A percentile compares a stretch with the other conserved stretches of the same genome.
These are phyloP conservation scores for Barnettozyma vustinii DNA, from an alignment of 805 yeast genomes.

Conservation along the genomic window DNA sequence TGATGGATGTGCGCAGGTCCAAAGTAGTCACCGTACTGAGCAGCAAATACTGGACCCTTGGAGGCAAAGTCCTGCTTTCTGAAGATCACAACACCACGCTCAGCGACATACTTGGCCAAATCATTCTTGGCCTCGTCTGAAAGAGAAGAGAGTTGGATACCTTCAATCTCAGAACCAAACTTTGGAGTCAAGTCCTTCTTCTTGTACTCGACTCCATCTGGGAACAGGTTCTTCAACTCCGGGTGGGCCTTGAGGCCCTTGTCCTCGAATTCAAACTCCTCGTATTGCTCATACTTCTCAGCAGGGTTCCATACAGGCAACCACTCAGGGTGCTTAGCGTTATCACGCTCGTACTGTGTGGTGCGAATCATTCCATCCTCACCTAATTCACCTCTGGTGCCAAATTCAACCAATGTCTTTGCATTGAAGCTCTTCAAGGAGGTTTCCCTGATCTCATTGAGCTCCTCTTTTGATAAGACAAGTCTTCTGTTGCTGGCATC, in stretches of 20 bases:
- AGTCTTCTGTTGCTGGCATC: neutral
- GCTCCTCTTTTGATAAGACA: neutral
- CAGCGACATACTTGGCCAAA: constrained; percentile 61
- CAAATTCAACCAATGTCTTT: neutral
- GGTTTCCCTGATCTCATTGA: neutral
- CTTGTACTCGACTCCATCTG: neutral
- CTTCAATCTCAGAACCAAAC: constrained; percentile 41
- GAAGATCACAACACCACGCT: constrained; percentile 64
- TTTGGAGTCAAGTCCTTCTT: constrained; percentile 4
- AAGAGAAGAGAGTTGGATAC: constrained; percentile 54
- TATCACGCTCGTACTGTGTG: neutral
- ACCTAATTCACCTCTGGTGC: constrained; percentile 3
- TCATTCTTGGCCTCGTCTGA: constrained; percentile 56
- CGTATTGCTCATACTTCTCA: constrained; percentile 10
- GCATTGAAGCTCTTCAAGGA: neutral
- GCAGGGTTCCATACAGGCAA: constrained; percentile 11
- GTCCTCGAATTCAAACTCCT: constrained; percentile 7
- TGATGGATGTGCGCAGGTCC: constrained; percentile 74
- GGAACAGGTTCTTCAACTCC: constrained; percentile 5
- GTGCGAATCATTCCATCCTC: constrained; percentile 5
- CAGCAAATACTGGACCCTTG: constrained; percentile 42
- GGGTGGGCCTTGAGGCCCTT: constrained; percentile 9
- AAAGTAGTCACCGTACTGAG: constrained; percentile 54
- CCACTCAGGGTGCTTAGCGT: constrained; percentile 5
- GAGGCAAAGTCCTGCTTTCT: constrained; percentile 52